Percentiles rank a stretch among this genome's conserved stretches.
These are phyloP conservation scores for Termitomyces sp. DNA, from an alignment of 768 basidiomycete genomes.

Conservation along the genomic window DNA sequence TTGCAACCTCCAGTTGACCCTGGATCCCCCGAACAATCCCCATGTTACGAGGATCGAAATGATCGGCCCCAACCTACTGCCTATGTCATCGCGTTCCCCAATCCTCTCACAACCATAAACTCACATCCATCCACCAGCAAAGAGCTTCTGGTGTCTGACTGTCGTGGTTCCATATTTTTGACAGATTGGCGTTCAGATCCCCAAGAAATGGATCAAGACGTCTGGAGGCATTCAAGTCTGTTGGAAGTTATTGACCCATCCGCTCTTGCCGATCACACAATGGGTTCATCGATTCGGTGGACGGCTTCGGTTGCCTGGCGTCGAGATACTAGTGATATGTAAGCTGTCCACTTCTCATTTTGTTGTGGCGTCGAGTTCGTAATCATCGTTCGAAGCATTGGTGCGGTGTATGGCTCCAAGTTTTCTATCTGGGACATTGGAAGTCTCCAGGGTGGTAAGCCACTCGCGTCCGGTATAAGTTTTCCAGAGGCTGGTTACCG, in stretches of 20 bases:
- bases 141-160: slow-evolving; percentile 78
- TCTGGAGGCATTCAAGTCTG: slow-evolving; percentile 60
- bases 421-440: slow-evolving; percentile 79
- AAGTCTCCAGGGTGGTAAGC: slow-evolving; percentile 71
- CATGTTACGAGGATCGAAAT: slow-evolving; percentile 23
- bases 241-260: slow-evolving; percentile 73
- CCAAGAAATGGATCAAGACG: slow-evolving; percentile 45
- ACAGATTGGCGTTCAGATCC: slow-evolving; percentile 85
- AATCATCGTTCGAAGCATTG: slow-evolving; percentile 47
- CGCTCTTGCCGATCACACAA: slow-evolving; percentile 50
- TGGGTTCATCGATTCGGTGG: slow-evolving; percentile 43
- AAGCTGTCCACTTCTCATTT: slow-evolving; percentile 21
- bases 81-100: slow-evolving; percentile 69
- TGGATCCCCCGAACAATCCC: slow-evolving; percentile 33
- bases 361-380: not conserved
- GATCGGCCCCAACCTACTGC: slow-evolving; percentile 70
- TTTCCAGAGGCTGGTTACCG: slow-evolving; percentile 64
- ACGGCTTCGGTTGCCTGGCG: slow-evolving; percentile 70
- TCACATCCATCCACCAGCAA: slow-evolving; percentile 73
- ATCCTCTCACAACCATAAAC: slow-evolving; percentile 66
- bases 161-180: slow-evolving; percentile 67
- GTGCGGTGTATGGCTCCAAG: slow-evolving; percentile 67
- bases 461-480: slow-evolving; percentile 54
- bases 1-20: slow-evolving; percentile 56
- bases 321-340: slow-evolving; percentile 70